Base-by-base conservation (phyloP, 148 eudicot genomes). In the Euryodendron excelsum region DNA sequence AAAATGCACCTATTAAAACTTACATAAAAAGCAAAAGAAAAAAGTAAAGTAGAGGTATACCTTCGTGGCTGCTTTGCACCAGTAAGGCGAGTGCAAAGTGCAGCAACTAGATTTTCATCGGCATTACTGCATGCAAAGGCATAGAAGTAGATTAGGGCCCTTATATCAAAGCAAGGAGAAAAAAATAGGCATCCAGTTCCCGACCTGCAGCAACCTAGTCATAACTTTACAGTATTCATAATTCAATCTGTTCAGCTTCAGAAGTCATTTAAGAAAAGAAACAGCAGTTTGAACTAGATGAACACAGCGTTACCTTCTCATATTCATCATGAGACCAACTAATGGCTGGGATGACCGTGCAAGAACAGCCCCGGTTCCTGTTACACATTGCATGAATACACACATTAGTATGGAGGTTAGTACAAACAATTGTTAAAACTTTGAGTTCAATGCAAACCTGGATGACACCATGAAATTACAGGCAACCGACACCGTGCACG, bases 301-400 rank as follows among this genome's bases (percentile, higher is more conserved):
- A 23, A 65, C 4, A 44, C 2, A 61, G 11, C 37, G 72, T 75
- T 82, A 96, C 99, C 98, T 96, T 83, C 99, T 88, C 98, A 92
- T 92, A 87, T 92, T 96, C 99, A 96, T 96, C 99, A 96, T 93
- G 45, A 96, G 89, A 71, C 99, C 99, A 83, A 96, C 99, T 78
- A 96, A 81, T 75, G 99, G 99, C 82, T 96, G 99, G 41, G 99
- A 96, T 73, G 99, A 96, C 74, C 99, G 91, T 56, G 99, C 99
- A 72, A 96, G 90, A 77, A 96, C 99, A 74, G 99, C 99, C 69
- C 98, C 98, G 73, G 85, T 93, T 62, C 64, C 99, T 96, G 81
- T 58, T 79, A 56, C 44, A 73, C 48, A 84, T 28, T 47, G 34
- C 20, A 55, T 2, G 30, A 76, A 56, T 25, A 62, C 44, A 78